Evolutionary conservation across 2,329 filamentous ascomycete species (phyloP), one percentile per base, ranked within the genome.

Genomic region (Colletotrichum gloeosporioides): DNA sequence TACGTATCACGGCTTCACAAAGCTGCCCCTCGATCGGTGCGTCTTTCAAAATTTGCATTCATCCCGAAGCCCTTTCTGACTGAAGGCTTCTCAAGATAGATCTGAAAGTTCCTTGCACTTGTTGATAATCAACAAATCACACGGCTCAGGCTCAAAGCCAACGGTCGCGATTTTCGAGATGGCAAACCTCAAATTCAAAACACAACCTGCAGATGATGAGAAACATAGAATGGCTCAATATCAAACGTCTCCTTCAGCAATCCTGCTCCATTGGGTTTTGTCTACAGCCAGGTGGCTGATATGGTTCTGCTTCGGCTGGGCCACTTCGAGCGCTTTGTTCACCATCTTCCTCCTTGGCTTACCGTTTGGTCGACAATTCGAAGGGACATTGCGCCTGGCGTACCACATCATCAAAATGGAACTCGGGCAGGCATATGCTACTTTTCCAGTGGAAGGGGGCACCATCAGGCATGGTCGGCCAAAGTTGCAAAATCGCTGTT

Each of bases 181-280:
- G 39, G 18, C 18, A 10, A 44, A n/a, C 1, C 5, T 44, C 8
- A 9, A 4, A 18, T 4, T 18, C 7, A 16, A 2, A 39, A 7
- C 36, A 39, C 15, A 13, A 4, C 36, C 36, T 39, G 1, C 16
- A 44, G 16, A 44, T 10, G 8, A 31, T 4, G 27, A 61, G 27
- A 4, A 59, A 5, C 4, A 12, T 8, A 10, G 9, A 13, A 61
- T 32, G 16, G 12, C 12, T 16, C 31, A n/a, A 61, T n/a, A 32
- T 12, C 57, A 1, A 0, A 61, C n/a, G 0, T 32, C 62, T 18
- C 0, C 25, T 6, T 44, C 36, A 10, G 32, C 34, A 3, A 8
- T 64, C 15, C 7, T 70, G 18, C 32, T 34, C 36, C 1, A 63
- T 15, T 4, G 49, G 57, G 1, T 36, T 1, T 13, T 63, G 13